These are phyloP conservation scores for Didymella segeticola DNA, from an alignment of 2,329 filamentous ascomycete species.

Conservation along the genomic window DNA sequence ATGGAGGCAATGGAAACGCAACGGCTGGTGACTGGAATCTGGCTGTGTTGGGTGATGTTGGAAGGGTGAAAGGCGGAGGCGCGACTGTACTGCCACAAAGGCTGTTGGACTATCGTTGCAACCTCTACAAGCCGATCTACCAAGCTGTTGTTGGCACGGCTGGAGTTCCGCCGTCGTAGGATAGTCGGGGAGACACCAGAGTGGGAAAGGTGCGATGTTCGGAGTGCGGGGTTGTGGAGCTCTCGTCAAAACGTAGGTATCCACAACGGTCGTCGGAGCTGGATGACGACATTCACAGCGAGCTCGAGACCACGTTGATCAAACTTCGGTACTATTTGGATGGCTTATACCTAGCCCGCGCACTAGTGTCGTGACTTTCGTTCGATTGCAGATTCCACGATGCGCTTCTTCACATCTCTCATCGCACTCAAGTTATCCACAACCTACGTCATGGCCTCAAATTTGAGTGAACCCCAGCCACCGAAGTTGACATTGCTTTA, in stretches of 20 bases:
- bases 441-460: conserved; percentile 24
- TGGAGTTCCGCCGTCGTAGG: conserved; percentile 17
- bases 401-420: conserved; percentile 20
- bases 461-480: conserved; percentile 18
- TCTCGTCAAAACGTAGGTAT: neutral
- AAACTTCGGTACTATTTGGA: conserved; percentile 5
- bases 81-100: conserved; percentile 27
- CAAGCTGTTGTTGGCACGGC: conserved; percentile 22
- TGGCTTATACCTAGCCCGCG: neutral
- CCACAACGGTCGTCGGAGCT: neutral
- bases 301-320: neutral
- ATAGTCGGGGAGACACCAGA: neutral
- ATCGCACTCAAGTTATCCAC: conserved; percentile 9
- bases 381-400: conserved; percentile 1
- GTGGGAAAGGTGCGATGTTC: neutral
- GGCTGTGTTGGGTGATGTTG: conserved; percentile 28
- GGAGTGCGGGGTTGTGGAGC: conserved; percentile 17
- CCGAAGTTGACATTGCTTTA: conserved; percentile 34
- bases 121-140: conserved; percentile 22
- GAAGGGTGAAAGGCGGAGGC: conserved; percentile 21
- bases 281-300: conserved; percentile 4
- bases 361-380: neutral
- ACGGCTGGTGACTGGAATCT: conserved; percentile 24
- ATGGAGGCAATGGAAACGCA: conserved; percentile 3
- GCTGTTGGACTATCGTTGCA: conserved; percentile 23